Base-by-base conservation (phyloP, 2,329 filamentous ascomycete genomes). In the Hypoxylon sp. region DNA sequence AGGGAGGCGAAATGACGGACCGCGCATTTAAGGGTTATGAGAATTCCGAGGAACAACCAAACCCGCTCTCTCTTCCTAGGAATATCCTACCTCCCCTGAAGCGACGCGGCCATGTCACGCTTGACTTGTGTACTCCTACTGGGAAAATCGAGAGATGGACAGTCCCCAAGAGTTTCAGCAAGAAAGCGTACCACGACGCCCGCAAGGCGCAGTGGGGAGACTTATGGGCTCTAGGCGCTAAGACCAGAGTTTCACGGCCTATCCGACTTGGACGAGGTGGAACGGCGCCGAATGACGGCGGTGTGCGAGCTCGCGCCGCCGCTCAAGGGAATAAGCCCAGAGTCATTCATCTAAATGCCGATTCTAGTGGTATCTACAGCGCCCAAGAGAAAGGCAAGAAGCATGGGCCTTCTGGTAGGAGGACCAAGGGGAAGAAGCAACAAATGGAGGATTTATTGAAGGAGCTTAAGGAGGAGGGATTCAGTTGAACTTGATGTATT, bases 131-230 rank as follows among this genome's bases (percentile, higher is more conserved):
- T 84, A 98, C 96, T 0, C 92, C 95, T 0, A 86, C 89, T 0
- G 96, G 93, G 33, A 90, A 88, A 46, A 90, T 98, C 35, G 95
- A 99, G 83, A 92, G 96, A 61, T 99, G 96, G 96, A 96, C 92
- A 0, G 91, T 99, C 0, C 93, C 95, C 1, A 90, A 90, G 73
- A 94, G 90, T 66, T 96, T 91, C 81, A 91, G 91, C 79, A 90
- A 88, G 74, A 89, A 92, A 75, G 94, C 94, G 0, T 98, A 95
- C 82, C 93, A 92, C 74, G 96, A 98, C 78, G 96, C 96, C 37
- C 90, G 96, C 69, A 99, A 99, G 82, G 88, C 91, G 0, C 83
- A 83, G 59, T 98, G 95, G 96, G 96, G 96, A 42, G 96, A 98
- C 78, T 84, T 98, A 8, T 99, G 96, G 96, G 94, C 95, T 0